These are phyloP conservation scores for Pestalotiopsis sp. DNA, from an alignment of 2,329 filamentous ascomycete genomes.

Conservation along the genomic window DNA sequence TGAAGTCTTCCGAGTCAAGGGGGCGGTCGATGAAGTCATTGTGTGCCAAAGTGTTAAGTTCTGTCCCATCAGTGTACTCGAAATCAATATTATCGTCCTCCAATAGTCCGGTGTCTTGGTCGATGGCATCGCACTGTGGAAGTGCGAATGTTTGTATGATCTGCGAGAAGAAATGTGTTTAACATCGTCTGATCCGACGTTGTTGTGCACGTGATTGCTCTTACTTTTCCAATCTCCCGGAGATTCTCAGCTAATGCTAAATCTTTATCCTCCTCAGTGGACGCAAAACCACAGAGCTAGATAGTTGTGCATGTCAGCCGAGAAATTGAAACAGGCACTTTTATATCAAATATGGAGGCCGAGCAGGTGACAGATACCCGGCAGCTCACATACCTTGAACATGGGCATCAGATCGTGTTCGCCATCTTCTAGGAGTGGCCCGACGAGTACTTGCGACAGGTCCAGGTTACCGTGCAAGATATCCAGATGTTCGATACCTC, in stretches of 20 bases:
- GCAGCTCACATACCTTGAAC: slow-evolving; percentile 1
- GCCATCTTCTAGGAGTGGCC: neutral
- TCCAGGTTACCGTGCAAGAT: slow-evolving; percentile 2
- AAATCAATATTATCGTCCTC: neutral
- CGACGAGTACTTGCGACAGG: slow-evolving; percentile 7
- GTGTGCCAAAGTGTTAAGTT: neutral
- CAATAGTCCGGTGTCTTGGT: neutral
- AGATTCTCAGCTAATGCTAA: neutral
- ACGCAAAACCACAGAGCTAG: neutral
- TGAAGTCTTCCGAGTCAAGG: too few relatives aligned
- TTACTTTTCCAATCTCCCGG: neutral
- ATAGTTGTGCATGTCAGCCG: neutral
- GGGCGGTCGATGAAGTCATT: neutral
- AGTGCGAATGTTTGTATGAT: neutral
- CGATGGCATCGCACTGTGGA: neutral
- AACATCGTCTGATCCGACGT: neutral
- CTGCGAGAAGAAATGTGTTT: neutral
- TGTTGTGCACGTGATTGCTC: neutral
- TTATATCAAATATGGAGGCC: neutral
- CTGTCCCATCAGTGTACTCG: neutral
- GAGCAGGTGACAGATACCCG: too few relatives aligned
- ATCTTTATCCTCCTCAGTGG: neutral
- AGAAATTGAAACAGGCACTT: neutral
- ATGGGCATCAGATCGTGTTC: slow-evolving; percentile 1
- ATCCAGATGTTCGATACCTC: neutral